Conservation (phyloP, 768 basidiomycete genomes). For the Epithele typhae region DNA sequence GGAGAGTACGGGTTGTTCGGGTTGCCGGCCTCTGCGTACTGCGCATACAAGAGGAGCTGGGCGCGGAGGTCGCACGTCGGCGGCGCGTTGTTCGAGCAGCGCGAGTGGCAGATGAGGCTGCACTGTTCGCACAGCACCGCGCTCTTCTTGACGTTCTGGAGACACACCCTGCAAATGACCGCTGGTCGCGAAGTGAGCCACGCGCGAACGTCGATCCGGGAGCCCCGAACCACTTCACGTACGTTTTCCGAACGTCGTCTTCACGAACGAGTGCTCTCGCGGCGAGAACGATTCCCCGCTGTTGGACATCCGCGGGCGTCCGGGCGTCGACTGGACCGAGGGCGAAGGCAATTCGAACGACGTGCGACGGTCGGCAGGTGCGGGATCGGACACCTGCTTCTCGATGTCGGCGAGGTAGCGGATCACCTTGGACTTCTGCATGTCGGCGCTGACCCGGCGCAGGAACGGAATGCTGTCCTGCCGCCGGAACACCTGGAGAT, state of each 20-base stretch:
- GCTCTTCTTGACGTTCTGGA: constrained; percentile 73
- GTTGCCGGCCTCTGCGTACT: constrained; percentile 69
- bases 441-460: constrained; percentile 82
- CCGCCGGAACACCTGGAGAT: constrained; percentile 66
- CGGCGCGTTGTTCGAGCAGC: constrained; percentile 68
- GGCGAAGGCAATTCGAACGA: constrained; percentile 38
- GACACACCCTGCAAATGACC: constrained; percentile 83
- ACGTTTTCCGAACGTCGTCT: constrained; percentile 93
- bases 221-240: constrained; percentile 34
- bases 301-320: constrained; percentile 20
- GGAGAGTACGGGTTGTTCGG: constrained; percentile 49
- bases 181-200: constrained; percentile 41
- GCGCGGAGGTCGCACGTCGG: constrained; percentile 80
- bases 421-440: constrained; percentile 66
- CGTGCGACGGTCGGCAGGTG: constrained; percentile 33
- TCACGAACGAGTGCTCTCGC: constrained; percentile 80
- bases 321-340: constrained; percentile 23
- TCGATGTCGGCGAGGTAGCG: constrained; percentile 46
- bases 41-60: constrained; percentile 73
- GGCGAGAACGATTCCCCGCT: constrained; percentile 51
- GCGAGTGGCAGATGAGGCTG: constrained; percentile 82
- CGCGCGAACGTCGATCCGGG: neutral
- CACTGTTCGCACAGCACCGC: constrained; percentile 88
- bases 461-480: constrained; percentile 96
- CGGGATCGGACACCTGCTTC: constrained; percentile 31